Base-by-base conservation (phyloP, 768 basidiomycete species). In the Suillus paluster region DNA sequence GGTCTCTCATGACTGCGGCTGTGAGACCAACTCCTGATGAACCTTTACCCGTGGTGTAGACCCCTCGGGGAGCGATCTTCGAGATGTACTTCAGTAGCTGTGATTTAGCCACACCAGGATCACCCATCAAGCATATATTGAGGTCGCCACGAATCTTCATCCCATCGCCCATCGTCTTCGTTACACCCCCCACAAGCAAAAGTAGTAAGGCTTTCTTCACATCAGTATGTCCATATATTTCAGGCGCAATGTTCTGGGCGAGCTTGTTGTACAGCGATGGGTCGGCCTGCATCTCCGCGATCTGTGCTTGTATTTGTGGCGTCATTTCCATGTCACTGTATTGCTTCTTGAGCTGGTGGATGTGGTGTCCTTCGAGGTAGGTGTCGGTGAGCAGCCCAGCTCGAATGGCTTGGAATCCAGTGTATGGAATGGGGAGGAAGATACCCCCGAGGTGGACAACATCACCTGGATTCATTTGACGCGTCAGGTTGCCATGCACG, bases 121-220 rank as follows among this genome's bases (percentile, higher is more conserved):
- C 97, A 67, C 97, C 97, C 97, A 99, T 99, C 46, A 99, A 77
- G 77, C 97, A 99, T 19, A 99, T 81, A 69, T 99, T 99, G 78
- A 99, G 82, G 75, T 99, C 97, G 33, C 97, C 97, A 71, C 97
- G 87, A 72, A 99, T 99, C 77, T 94, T 98, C 94, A 99, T 95
- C 15, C 97, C 97, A 71, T 99, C 97, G 7, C 93, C 92, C 74
- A 95, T 94, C 41, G 86, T 82, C 78, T 99, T 99, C 49, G 94
- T 97, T 2, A 96, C 95, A 42, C 97, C 97, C 12, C 97, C 97
- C 33, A 99, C 94, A 15, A 99, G 84, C 2, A 99, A 81, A 6
- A 99, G 78, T 12, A 99, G 78, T 34, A 99, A 79, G 0, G 97
- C 97, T 73, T 99, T 99, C 78, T 99, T 99, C 52, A 99, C 94